phyloP scores from a whole-genome alignment of 306 rosid species.

The Sesbania bispinosa region DNA sequence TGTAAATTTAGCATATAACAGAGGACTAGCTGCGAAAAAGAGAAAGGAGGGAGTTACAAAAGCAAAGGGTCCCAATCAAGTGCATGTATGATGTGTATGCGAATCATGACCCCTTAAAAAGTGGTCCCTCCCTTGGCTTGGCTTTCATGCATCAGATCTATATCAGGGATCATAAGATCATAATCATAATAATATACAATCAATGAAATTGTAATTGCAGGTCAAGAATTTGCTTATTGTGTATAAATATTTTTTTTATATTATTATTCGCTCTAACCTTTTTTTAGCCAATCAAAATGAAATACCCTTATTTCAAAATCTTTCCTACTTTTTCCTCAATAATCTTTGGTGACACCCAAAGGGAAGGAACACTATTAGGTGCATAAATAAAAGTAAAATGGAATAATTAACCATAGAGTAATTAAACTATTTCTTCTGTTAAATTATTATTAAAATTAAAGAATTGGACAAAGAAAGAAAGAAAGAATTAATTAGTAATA shows the following conservation, averaged over 20 bases:
- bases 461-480: background rate
- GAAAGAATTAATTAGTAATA: constrained; percentile 28
- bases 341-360: constrained; percentile 23
- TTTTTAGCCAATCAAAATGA: background rate
- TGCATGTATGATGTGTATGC: constrained; percentile 40
- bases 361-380: constrained; percentile 13
- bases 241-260: background rate
- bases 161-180: background rate
- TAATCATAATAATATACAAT: background rate
- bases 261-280: background rate
- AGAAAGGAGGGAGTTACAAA: background rate
- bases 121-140: constrained; percentile 25
- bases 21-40: background rate
- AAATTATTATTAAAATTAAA: background rate
- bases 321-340: background rate
- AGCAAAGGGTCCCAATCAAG: constrained; percentile 35
- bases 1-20: background rate
- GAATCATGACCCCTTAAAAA: constrained; percentile 20
- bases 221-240: background rate
- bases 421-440: constrained; percentile 5
- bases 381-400: background rate
- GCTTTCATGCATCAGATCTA: constrained; percentile 29
- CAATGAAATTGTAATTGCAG: background rate
- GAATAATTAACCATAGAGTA: background rate
- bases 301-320: background rate